Evolutionary conservation across 345 rosid genomes (phyloP), one percentile per base, ranked within the genome.

Genomic region (Eutrema heterophyllum): DNA sequence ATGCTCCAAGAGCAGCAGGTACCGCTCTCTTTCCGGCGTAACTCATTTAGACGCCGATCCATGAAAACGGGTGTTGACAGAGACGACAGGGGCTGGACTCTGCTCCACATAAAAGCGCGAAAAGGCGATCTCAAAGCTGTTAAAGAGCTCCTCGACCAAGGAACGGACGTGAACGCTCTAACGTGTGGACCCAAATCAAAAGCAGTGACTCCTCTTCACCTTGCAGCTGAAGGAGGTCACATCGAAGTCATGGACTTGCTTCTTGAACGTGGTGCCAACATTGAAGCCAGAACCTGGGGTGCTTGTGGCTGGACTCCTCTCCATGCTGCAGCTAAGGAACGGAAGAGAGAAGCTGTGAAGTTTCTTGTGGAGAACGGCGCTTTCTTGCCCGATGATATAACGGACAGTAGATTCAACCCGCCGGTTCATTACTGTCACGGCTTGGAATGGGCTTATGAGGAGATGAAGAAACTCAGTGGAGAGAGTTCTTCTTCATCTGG

Each of bases 281-380:
- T 93, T 5, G 98, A 93, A 77, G 97, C 98, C 1, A 86, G 96
- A 77, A 87, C 96, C 10, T 80, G 80, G 87, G 98, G 98, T 53
- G 88, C 90, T 9, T 93, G 98, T 71, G 96, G 96, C 48, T 93
- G 97, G 97, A 93, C 98, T 3, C 98, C 98, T 12, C 93, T 93
- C 54, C 97, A 93, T 26, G 79, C 84, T 9, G 98, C 98, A 7
- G 89, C 91, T 7, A 89, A 93, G 76, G 98, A 87, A 69, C 79
- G 87, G 60, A 89, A 90, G 85, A 89, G 78, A 71, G 90, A 83
- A 72, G 97, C 98, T 0, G 86, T 90, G 58, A 90, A 88, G 76
- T 91, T 83, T 78, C 84, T 93, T 56, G 70, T 93, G 32, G 94
- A 85, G 77, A 93, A 89, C 45, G 97, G 97, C 0, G 97, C 98